Conservation (phyloP, 1,284 basidiomycete species). For the Taiwanofungus camphoratus region DNA sequence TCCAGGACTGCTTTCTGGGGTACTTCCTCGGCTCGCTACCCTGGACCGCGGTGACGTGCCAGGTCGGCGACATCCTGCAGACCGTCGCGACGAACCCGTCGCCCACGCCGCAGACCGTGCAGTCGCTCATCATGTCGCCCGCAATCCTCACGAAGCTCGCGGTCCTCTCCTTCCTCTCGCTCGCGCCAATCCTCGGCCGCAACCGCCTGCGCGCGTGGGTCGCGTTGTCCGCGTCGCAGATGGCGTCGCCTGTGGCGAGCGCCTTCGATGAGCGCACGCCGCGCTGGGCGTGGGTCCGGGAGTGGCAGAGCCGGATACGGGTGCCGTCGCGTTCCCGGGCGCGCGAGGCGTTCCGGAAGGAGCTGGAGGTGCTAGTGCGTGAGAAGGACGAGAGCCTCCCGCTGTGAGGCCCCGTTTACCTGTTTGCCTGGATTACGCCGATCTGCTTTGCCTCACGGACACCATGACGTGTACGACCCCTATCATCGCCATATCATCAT, state of each 20-base stretch:
- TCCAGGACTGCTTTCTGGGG: constrained; percentile 72
- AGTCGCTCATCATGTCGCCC: constrained; percentile 65
- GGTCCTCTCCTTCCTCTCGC: constrained; percentile 66
- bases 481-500: constrained; percentile 6
- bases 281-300: constrained; percentile 54
- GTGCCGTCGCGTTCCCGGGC: constrained; percentile 38
- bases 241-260: constrained; percentile 2
- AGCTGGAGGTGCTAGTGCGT: constrained; percentile 24
- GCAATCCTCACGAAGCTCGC: constrained; percentile 68
- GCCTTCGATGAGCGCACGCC: constrained; percentile 33
- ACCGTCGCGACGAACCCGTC: constrained; percentile 66
- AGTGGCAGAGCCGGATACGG: constrained; percentile 50
- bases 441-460: constrained; percentile 5
- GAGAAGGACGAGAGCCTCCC: constrained; percentile 27
- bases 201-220: constrained; percentile 55
- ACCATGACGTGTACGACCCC: constrained; percentile 4
- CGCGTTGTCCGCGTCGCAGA: constrained; percentile 25
- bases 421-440: neutral
- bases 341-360: constrained; percentile 18
- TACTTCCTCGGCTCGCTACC: constrained; percentile 77
- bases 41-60: constrained; percentile 84
- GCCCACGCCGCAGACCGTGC: constrained; percentile 62
- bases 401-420: constrained; percentile 16
- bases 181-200: constrained; percentile 72
- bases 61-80: constrained; percentile 81